phyloP scores from a whole-genome alignment of 78 protist genomes.

The Dictyostelium firmibasis region DNA sequence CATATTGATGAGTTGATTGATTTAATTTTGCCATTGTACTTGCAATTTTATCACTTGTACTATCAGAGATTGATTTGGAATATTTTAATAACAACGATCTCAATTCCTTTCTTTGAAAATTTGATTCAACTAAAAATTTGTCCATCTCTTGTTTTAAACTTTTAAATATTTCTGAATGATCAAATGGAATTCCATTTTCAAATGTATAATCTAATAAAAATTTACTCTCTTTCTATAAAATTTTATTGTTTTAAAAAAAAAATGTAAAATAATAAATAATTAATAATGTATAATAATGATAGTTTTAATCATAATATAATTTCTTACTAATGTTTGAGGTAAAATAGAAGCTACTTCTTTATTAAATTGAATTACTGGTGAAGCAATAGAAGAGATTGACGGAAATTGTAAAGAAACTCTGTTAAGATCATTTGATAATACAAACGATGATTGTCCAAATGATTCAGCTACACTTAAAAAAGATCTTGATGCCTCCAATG shows the following conservation, averaged over 20 bases:
- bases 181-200: conserved; percentile 44
- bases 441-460: conserved; percentile 63
- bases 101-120: conserved; percentile 37
- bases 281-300: too few relatives aligned
- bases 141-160: conserved; percentile 57
- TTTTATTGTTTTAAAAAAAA: not conserved
- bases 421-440: conserved; percentile 50
- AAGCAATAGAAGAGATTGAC: conserved; percentile 19
- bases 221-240: conserved; percentile 35
- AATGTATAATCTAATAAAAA: conserved; percentile 39
- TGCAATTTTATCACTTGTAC: conserved; percentile 46
- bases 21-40: conserved; percentile 52
- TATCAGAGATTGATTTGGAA: conserved; percentile 53
- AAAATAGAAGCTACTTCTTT: conserved; percentile 19
- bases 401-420: conserved; percentile 55
- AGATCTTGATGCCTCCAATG: conserved; percentile 39
- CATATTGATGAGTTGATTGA: conserved; percentile 21
- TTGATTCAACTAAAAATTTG: conserved; percentile 51
- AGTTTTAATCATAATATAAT: not conserved
- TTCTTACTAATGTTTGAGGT: conserved; percentile 44
- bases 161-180: conserved; percentile 74
- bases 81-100: conserved; percentile 26
- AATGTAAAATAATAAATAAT: not conserved
- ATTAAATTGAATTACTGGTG: conserved; percentile 36
- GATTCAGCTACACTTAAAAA: conserved; percentile 52